A percentile compares a stretch with the other conserved stretches of the same genome.
These are phyloP conservation scores for Triticum urartu DNA, from an alignment of 176 grass and related monocot genomes.

Conservation along the genomic window DNA sequence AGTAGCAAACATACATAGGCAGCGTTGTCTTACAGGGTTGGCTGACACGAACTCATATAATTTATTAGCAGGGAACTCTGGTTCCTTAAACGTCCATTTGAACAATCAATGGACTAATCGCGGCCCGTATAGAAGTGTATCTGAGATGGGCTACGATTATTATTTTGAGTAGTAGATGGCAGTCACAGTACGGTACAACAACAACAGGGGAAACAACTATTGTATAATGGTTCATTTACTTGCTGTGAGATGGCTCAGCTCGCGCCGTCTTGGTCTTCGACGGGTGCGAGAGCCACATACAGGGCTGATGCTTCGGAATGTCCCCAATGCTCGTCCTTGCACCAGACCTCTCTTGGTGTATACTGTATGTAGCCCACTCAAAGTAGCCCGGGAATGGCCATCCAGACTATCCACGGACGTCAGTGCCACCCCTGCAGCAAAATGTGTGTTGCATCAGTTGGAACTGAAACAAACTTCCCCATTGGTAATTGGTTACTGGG, in stretches of 20 bases:
- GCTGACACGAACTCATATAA: slow-evolving; percentile 10
- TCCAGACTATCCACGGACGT: slow-evolving; percentile 72
- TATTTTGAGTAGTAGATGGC: neutral
- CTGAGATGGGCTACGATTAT: neutral
- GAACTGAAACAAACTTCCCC: neutral
- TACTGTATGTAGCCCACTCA: slow-evolving; percentile 69
- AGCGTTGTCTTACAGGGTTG: neutral
- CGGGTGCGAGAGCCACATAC: slow-evolving; percentile 51
- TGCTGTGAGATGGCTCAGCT: slow-evolving; percentile 30
- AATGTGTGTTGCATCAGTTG: neutral
- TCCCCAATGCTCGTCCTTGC: slow-evolving; percentile 65
- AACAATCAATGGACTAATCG: neutral
- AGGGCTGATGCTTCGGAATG: slow-evolving; percentile 63
- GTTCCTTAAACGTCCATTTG: neutral
- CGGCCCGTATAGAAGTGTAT: neutral
- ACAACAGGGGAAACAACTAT: slow-evolving; percentile 18
- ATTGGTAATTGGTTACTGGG: neutral
- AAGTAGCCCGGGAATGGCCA: slow-evolving; percentile 74
- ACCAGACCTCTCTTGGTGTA: slow-evolving; percentile 76
- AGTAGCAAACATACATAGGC: neutral
- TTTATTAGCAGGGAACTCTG: neutral
- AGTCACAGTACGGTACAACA: slow-evolving; percentile 3
- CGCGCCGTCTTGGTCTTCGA: slow-evolving; percentile 14
- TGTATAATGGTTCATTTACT: slow-evolving; percentile 31
- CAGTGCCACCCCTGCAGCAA: slow-evolving; percentile 62